Conservation (phyloP, 495 filamentous ascomycete genomes). For the Immersiella caudata region DNA sequence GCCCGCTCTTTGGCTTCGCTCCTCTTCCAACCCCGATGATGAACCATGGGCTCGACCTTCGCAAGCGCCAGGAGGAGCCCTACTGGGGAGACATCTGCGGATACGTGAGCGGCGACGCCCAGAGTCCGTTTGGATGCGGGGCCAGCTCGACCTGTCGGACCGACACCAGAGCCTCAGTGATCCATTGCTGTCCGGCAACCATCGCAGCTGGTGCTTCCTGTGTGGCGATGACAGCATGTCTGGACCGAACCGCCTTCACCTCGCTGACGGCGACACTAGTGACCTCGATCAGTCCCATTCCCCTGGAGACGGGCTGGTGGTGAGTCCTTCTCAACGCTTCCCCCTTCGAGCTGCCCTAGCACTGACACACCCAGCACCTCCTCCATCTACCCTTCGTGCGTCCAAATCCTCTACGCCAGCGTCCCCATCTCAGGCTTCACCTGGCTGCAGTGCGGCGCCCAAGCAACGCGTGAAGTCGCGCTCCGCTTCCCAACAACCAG, state of each 20-base stretch:
- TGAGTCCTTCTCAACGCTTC: too few species aligned
- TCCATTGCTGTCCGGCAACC: not conserved
- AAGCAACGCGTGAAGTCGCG: not conserved
- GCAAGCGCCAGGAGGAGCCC: too few species aligned
- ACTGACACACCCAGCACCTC: too few species aligned
- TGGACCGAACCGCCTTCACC: not conserved
- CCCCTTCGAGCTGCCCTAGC: too few species aligned
- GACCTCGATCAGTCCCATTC: not conserved
- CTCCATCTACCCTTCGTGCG: not conserved
- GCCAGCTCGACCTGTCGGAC: too few species aligned
- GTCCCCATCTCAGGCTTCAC: not conserved
- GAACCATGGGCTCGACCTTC: too few species aligned
- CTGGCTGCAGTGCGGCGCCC: not conserved
- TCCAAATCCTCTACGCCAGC: not conserved
- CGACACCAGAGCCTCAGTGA: not conserved
- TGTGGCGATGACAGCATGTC: not conserved
- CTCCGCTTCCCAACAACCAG: not conserved
- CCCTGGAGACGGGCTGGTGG: not conserved
- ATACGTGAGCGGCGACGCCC: too few species aligned
- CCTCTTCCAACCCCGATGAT: too few species aligned
- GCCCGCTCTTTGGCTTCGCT: not conserved
- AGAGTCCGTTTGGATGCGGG: too few species aligned
- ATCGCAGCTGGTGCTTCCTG: not conserved
- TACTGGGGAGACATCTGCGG: too few species aligned
- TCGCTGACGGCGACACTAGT: not conserved